A percentile compares a stretch with the other conserved stretches of the same genome.
Evolutionary conservation across 2,329 filamentous ascomycete species (phyloP).

Genomic region (Xylariaceae sp.): DNA sequence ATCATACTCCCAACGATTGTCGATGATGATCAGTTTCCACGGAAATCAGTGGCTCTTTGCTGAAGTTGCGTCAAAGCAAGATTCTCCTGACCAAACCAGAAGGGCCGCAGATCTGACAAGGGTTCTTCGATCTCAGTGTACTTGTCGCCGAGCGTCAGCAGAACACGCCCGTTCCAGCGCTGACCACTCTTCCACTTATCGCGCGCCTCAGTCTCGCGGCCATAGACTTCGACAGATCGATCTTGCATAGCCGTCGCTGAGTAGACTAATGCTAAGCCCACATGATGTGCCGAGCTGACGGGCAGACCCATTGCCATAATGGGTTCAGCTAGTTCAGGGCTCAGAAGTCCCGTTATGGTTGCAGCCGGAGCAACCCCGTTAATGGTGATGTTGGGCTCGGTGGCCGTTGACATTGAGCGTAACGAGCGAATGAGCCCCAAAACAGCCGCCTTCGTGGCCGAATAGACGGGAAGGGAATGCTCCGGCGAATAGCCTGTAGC

Average conservation of each 20-base stretch:
- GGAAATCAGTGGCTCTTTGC: constrained; percentile 22
- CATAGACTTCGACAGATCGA: constrained; percentile 33
- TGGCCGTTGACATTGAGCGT: constrained; percentile 25
- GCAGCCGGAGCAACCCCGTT: constrained; percentile 36
- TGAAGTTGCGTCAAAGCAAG: constrained; percentile 26
- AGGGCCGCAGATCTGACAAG: constrained; percentile 18
- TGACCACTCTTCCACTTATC: constrained; percentile 3
- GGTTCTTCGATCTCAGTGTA: constrained; percentile 36
- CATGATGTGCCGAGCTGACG: constrained; percentile 31
- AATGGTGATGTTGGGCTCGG: constrained; percentile 33
- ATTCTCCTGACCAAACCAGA: constrained; percentile 34
- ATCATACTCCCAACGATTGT: not conserved
- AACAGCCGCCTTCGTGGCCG: constrained; percentile 15
- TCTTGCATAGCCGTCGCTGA: constrained; percentile 34
- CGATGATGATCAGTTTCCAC: not conserved
- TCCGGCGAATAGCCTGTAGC: constrained; percentile 36
- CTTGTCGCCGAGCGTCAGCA: constrained; percentile 33
- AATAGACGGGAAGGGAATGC: constrained; percentile 33
- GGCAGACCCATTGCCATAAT: constrained; percentile 31
- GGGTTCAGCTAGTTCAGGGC: constrained; percentile 22
- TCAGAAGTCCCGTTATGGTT: constrained; percentile 32
- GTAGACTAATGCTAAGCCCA: constrained; percentile 35
- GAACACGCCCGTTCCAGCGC: constrained; percentile 34
- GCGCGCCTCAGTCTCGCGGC: constrained; percentile 29
- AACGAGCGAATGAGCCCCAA: constrained; percentile 33